A percentile compares a stretch with the other conserved stretches of the same genome.
Evolutionary conservation across 73 alveolate genomes (phyloP).

Genomic region (Paramecium biaurelia): DNA sequence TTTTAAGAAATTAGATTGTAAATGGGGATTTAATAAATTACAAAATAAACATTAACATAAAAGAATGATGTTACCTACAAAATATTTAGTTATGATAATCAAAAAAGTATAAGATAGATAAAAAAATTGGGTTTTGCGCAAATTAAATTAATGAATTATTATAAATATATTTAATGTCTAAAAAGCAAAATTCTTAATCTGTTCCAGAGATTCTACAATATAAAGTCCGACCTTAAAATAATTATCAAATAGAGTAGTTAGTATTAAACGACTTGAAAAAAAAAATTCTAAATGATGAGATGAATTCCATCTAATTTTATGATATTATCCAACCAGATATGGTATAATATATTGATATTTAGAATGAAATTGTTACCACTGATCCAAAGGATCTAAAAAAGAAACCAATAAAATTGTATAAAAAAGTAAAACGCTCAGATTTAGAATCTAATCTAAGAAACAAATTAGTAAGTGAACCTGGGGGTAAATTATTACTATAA

Average conservation of each 20-base stretch:
- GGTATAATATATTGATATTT: background rate
- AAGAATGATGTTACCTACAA: background rate
- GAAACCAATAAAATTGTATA: background rate
- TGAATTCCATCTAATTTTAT: slow-evolving; percentile 7
- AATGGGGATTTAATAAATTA: background rate
- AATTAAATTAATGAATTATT: slow-evolving; percentile 1
- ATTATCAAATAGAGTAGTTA: background rate
- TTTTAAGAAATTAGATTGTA: background rate
- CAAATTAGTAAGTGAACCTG: slow-evolving; percentile 39
- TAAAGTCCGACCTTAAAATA: background rate
- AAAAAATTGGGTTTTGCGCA: background rate
- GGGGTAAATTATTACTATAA: background rate
- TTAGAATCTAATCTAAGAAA: background rate
- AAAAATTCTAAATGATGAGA: slow-evolving; percentile 30
- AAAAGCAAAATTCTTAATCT: background rate
- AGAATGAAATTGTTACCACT: background rate
- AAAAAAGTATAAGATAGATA: background rate
- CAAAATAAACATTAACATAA: background rate
- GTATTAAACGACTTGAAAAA: slow-evolving; percentile 17
- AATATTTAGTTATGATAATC: background rate
- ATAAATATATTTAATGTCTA: background rate
- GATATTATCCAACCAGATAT: slow-evolving; percentile 24
- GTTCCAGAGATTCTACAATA: background rate
- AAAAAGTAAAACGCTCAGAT: slow-evolving; percentile 42
- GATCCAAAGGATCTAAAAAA: slow-evolving; percentile 12